Base-by-base conservation (phyloP, 108 stramenopile genomes). In the Cyclotella distinguenda region DNA sequence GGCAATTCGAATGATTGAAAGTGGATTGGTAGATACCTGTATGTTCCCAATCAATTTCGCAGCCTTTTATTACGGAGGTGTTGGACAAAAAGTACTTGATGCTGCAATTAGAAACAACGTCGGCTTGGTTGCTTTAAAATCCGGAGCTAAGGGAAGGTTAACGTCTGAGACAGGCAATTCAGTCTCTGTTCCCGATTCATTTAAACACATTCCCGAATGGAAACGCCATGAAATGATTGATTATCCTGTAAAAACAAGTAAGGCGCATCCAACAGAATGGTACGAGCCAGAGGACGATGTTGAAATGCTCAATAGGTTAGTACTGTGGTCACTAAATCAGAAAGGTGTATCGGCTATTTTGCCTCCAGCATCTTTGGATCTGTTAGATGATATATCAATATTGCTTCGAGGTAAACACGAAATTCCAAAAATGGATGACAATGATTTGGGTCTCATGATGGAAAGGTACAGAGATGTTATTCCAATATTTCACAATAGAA, bases 21-120 rank as follows among this genome's bases (percentile, higher is more conserved):
- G 53, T 33, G 75, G 75, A 6, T 32, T 70, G 4, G 75, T 77
- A 18, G 69, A 77, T 23, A 64, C 75, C 1, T 70, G 68, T 55
- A 77, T 77, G 75, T 77, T 77, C 35, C 75, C 75, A 16, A 77
- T 77, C 40, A 77, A 77, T 51, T 77, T 77, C 33, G 62, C 45
- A 0, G 43, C 75, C 4, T 71, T 71, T 16, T 53, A 70, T 36
- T 77, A 70, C 35, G 75, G 75, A 32, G 68, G 68, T 11, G 57
- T 77, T 1, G 75, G 75, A 6, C 61, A 65, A 50, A n/a, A 34
- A 16, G 75, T 77, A 16, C 28, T 77, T 12, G 70, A 70, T 38
- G 69, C 70, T 21, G 75, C 75, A 7, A 65, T 77, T 13, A 8
- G 50, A 31, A 28, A 77, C 31, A 44, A 63, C 11, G 70, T 77